Conservation (phyloP, 2,329 filamentous ascomycete genomes). For the Colletotrichum sp. region DNA sequence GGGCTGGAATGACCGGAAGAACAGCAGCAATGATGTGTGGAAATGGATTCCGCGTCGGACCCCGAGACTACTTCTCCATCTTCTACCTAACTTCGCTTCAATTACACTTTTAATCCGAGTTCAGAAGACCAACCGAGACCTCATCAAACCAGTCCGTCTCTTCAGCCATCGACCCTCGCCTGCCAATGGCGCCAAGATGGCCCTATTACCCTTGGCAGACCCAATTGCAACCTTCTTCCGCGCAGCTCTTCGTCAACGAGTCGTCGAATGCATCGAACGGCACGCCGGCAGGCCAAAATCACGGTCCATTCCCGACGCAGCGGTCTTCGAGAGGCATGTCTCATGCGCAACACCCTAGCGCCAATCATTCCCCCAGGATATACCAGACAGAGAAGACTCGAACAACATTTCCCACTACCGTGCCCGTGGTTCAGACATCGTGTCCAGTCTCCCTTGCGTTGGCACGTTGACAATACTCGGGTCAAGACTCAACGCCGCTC, state of each 20-base stretch:
- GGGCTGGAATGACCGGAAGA: neutral
- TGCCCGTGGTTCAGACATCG: neutral
- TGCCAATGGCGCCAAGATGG: constrained; percentile 3
- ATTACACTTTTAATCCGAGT: neutral
- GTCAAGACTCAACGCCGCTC: neutral
- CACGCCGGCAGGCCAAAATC: neutral
- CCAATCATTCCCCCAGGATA: neutral
- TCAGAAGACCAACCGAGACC: neutral
- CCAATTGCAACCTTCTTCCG: neutral
- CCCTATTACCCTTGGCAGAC: constrained; percentile 5
- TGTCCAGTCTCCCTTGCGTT: constrained; percentile 3
- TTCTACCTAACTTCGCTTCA: neutral
- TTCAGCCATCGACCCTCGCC: neutral
- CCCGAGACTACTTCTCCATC: neutral
- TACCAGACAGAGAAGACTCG: neutral
- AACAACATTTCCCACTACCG: neutral
- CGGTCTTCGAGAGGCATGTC: neutral
- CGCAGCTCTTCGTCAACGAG: neutral
- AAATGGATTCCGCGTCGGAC: neutral
- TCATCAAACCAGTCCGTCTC: neutral
- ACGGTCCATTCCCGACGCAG: neutral
- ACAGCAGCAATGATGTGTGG: neutral
- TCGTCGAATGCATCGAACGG: constrained; percentile 1
- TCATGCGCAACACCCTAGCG: neutral
- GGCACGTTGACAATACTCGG: neutral